Base-by-base conservation (phyloP, 495 filamentous ascomycete species). In the Hypoxylon intermedium region DNA sequence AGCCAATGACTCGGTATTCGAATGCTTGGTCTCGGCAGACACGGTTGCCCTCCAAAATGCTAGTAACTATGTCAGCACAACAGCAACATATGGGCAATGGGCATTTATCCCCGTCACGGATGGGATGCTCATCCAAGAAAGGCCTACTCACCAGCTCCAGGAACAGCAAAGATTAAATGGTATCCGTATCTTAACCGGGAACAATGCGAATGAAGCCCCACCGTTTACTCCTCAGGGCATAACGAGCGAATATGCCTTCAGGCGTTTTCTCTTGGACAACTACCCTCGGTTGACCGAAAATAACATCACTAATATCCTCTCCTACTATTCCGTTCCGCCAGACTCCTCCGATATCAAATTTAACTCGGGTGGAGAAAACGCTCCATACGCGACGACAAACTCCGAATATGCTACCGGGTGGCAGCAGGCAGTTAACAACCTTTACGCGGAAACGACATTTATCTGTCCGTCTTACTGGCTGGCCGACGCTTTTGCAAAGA, bases 381-480 rank as follows among this genome's bases (percentile, higher is more conserved):
- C 67, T 1, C 74, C 74, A 6, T 73, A 53, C 48, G 67, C 71
- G 31, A 73, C 71, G 3, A 71, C 65, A 0, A 68, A 66, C 13
- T 71, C 68, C 6, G 55, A 55, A 26, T 70, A 36, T 41, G 68
- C 63, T 3, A 33, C 24, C 9, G 71, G 71, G 15, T 73, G 71
- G 71, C 61, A 73, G 15, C 71, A 73, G 44, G 63, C 62, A 21
- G 67, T 60, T 5, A 70, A 74, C 38, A 83, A 84, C 52, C 71
- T 87, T 33, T 85, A 83, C 41, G 79, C 78, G 30, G 85, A 88
- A 69, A 75, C 80, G 4, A 83, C 80, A 6, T 85, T 87, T 53
- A 72, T 80, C 40, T 89, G 86, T 54, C 81, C 85, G 1, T 77
- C 82, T 2, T 83, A 85, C 61, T 87, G 83, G 84, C 71, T 89